Base-by-base conservation (phyloP, 2,329 filamentous ascomycete genomes). In the Gremmenia infestans region DNA sequence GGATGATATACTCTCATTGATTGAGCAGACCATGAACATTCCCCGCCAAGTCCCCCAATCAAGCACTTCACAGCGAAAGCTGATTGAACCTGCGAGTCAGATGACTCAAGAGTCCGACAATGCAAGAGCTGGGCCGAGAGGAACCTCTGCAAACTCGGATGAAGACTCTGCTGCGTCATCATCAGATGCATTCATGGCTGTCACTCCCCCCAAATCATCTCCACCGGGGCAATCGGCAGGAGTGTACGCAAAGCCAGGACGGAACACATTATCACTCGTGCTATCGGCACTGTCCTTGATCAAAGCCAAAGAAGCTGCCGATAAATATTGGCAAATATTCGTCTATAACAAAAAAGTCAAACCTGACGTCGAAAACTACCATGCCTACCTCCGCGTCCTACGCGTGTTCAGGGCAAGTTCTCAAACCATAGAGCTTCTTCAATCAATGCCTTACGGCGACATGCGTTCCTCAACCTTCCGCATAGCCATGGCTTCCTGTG, bases 21-120 rank as follows among this genome's bases (percentile, higher is more conserved):
- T 95, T n/a, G 80, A 91, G 62, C 86, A 96, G 72, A 89, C 91
- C 0, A 92, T 93, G 83, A 81, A 83, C 48, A 80, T 96, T 43
- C 82, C 86, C 36, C 81, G 83, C 51, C 68, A 75, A 62, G 17
- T 67, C 1, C 63, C 63, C 12, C 57, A 51, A 50, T 48, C 54
- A 12, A 61, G 50, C 19, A 58, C 56, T 15, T 19, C n/a, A 48
- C 56, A 54, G 17, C 59, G 60, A 17, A 47, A 28, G 14, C 17
- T n/a, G 39, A 50, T 57, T 2, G 55, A 61, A n/a, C 50, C 58
- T 12, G 14, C 46, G 35, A 45, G 35, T 22, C 54, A 59, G 50
- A 42, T 19, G 42, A 35, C 28, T n/a, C 12, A 15, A 36, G 52
- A 46, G 19, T 7, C 14, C 12, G n/a, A 48, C n/a, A 25, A 9